Evolutionary conservation across 2,329 filamentous ascomycete genomes (phyloP).

Genomic region (Diaporthe citrichinensis): DNA sequence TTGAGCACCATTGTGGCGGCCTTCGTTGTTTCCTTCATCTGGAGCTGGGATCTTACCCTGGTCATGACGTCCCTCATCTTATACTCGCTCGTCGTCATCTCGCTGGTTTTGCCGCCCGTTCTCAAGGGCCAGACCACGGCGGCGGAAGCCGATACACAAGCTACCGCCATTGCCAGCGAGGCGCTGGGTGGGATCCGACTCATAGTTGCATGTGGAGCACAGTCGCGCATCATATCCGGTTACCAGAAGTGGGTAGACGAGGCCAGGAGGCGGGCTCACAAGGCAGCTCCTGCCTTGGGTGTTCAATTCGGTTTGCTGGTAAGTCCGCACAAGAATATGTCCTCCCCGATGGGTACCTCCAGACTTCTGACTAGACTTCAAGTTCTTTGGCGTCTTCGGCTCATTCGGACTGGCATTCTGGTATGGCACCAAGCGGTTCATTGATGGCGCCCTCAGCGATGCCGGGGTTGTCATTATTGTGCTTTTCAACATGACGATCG

Average conservation of each 20-base stretch:
- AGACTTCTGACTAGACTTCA: background rate
- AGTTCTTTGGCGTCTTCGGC: slow-evolving; percentile 40
- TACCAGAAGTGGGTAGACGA: slow-evolving; percentile 20
- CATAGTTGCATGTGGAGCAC: slow-evolving; percentile 73
- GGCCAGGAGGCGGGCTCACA: slow-evolving; percentile 54
- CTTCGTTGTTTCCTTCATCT: slow-evolving; percentile 67
- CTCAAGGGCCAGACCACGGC: slow-evolving; percentile 64
- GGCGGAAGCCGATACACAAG: slow-evolving; percentile 66
- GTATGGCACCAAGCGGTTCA: slow-evolving; percentile 69
- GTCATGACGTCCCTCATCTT: slow-evolving; percentile 70
- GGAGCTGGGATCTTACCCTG: slow-evolving; percentile 71
- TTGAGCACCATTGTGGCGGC: slow-evolving; percentile 65
- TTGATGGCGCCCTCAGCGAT: slow-evolving; percentile 60
- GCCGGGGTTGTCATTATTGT: slow-evolving; percentile 70
- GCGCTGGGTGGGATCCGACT: slow-evolving; percentile 58
- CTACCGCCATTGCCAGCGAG: slow-evolving; percentile 72
- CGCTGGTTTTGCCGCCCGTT: slow-evolving; percentile 67
- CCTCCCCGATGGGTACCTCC: background rate
- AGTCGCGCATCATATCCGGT: slow-evolving; percentile 55
- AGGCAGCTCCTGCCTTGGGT: slow-evolving; percentile 63
- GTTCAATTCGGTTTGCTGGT: slow-evolving; percentile 64
- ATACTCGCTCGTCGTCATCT: slow-evolving; percentile 66
- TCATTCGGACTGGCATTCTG: slow-evolving; percentile 72
- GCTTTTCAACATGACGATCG: slow-evolving; percentile 70
- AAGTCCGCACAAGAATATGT: slow-evolving; percentile 49